phyloP scores from a whole-genome alignment of 2,329 filamentous ascomycete species.

The Penicillium brasilianum region DNA sequence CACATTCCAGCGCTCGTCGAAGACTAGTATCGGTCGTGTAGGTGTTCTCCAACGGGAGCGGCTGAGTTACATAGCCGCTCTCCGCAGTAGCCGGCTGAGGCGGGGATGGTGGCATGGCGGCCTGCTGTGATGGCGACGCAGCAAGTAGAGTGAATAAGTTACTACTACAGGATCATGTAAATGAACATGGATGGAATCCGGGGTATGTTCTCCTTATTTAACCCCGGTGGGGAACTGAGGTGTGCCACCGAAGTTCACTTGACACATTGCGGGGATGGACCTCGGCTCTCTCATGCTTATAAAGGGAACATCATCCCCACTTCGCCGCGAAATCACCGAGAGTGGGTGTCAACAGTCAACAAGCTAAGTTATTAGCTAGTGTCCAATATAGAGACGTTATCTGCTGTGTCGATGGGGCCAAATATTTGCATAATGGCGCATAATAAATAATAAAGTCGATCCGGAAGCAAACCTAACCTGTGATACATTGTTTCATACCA shows the following conservation, averaged over 20 bases:
- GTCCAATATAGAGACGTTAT: neutral
- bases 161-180: neutral
- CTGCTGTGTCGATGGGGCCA: neutral
- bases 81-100: conserved; percentile 42
- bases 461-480: neutral
- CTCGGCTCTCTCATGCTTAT: conserved; percentile 28
- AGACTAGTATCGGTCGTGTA: conserved; percentile 61
- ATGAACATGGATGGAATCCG: neutral
- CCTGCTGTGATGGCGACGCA: neutral
- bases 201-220: neutral
- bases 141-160: neutral
- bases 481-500: neutral
- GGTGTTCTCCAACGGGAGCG: conserved; percentile 60
- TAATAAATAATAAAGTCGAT: neutral
- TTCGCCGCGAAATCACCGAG: conserved; percentile 13
- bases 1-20: conserved; percentile 59
- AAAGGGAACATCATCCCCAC: neutral
- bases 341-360: neutral
- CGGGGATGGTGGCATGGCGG: conserved; percentile 17
- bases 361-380: neutral
- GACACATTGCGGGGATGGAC: conserved; percentile 16
- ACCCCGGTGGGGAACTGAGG: neutral
- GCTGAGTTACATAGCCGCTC: conserved; percentile 61
- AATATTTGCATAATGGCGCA: neutral
- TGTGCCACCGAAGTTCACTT: conserved; percentile 10